A percentile compares a stretch with the other conserved stretches of the same genome.
phyloP scores from a whole-genome alignment of 1,284 basidiomycete species.

The Amylostereum chailletii region DNA sequence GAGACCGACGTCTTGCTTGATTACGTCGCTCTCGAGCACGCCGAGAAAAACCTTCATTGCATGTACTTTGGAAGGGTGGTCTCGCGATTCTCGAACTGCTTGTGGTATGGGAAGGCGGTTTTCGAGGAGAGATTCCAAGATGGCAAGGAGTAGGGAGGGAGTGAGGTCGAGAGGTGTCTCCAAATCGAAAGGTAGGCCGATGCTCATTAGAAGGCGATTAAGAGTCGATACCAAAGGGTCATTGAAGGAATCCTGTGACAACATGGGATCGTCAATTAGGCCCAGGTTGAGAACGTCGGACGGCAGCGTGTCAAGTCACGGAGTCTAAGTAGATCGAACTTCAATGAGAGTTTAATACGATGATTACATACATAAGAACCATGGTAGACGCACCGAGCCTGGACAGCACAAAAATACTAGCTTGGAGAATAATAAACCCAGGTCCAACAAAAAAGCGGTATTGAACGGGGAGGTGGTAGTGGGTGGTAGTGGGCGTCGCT shows the following conservation, averaged over 20 bases:
- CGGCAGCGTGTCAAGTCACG: no score
- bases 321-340: no score
- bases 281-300: not conserved
- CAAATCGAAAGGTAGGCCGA: slow-evolving; percentile 45
- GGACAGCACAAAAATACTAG: no score
- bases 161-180: slow-evolving; percentile 61
- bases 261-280: no score
- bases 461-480: no score
- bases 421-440: no score
- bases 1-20: slow-evolving; percentile 50
- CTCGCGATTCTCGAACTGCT: slow-evolving; percentile 30
- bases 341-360: no score
- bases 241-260: slow-evolving; percentile 4
- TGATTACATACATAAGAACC: no score
- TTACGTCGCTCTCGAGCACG: slow-evolving; percentile 60
- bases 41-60: slow-evolving; percentile 76
- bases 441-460: no score
- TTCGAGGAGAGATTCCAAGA: slow-evolving; percentile 51
- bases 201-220: slow-evolving; percentile 38
- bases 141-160: slow-evolving; percentile 55
- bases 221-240: slow-evolving; percentile 20
- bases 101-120: slow-evolving; percentile 37
- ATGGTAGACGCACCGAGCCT: no score
- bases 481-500: no score
- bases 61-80: slow-evolving; percentile 31